A percentile compares a stretch with the other conserved stretches of the same genome.
Conservation (phyloP, 2,329 filamentous ascomycete species). For the Diaporthe velutina region DNA sequence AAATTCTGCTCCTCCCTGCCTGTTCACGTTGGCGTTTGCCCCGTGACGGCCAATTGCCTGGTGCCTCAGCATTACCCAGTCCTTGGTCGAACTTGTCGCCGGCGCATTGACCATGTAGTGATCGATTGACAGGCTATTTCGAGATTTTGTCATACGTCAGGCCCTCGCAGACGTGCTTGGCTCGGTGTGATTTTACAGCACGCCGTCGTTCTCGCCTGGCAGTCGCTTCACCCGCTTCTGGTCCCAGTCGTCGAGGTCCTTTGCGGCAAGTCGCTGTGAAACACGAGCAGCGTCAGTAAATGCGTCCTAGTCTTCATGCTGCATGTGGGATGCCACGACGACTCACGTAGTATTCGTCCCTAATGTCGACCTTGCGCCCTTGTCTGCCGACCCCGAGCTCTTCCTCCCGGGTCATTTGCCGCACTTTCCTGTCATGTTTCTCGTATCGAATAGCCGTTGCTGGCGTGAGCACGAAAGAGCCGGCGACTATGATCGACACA, state of each 20-base stretch:
- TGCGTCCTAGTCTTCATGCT: neutral
- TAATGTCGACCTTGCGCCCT: conserved; percentile 80
- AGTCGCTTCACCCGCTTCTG: conserved; percentile 93
- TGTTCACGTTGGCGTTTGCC: conserved; percentile 19
- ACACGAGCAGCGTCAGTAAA: conserved; percentile 33
- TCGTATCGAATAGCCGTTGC: conserved; percentile 96
- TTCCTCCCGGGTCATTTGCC: conserved; percentile 87
- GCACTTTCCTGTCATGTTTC: conserved; percentile 89
- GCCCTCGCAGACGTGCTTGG: neutral
- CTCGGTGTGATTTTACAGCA: conserved; percentile 62
- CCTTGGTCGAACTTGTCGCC: neutral
- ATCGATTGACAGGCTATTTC: conserved; percentile 13
- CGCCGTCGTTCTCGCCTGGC: conserved; percentile 89
- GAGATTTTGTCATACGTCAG: neutral
- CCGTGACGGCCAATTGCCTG: neutral
- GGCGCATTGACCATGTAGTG: neutral
- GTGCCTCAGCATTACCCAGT: conserved; percentile 3
- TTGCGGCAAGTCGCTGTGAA: conserved; percentile 80
- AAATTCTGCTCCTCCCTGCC: neutral
- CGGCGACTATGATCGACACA: conserved; percentile 87
- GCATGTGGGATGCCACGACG: neutral
- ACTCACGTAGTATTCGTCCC: conserved; percentile 88
- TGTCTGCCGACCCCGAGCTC: conserved; percentile 83
- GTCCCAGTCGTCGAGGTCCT: conserved; percentile 96
- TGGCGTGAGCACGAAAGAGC: conserved; percentile 93